phyloP scores from a whole-genome alignment of 2,329 filamentous ascomycete species.

The Monilinia polystroma region DNA sequence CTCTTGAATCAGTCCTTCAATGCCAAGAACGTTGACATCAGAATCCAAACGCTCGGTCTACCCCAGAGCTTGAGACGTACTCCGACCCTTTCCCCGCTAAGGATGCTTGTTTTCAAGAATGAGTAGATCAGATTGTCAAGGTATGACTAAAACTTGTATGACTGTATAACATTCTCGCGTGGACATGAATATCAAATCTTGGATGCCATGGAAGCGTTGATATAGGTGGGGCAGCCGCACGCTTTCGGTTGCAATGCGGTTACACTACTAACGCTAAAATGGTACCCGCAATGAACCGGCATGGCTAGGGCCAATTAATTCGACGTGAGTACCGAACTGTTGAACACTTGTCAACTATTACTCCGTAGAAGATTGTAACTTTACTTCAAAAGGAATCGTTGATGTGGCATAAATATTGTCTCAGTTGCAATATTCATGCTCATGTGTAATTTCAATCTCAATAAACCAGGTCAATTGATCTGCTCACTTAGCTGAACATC shows the following conservation, averaged over 20 bases:
- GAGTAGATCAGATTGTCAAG: not conserved
- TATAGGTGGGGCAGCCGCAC: not conserved
- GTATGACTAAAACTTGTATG: constrained; percentile 3
- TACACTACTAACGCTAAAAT: constrained; percentile 9
- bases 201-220: not conserved
- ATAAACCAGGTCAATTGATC: not conserved
- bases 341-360: not conserved
- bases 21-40: not conserved
- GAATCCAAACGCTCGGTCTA: constrained; percentile 13
- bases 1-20: not conserved
- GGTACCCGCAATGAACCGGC: not conserved
- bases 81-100: not conserved
- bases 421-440: not conserved
- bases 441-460: not conserved
- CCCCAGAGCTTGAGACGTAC: constrained; percentile 5
- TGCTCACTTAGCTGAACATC: not conserved
- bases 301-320: no score
- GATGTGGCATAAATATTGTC: not conserved
- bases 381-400: not conserved
- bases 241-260: not conserved
- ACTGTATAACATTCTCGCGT: not conserved
- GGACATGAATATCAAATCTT: not conserved
- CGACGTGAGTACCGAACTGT: not conserved
- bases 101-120: not conserved
- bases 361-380: not conserved